These are phyloP conservation scores for Aureobasidium sp. DNA, from an alignment of 2,329 filamentous ascomycete species.

Conservation along the genomic window DNA sequence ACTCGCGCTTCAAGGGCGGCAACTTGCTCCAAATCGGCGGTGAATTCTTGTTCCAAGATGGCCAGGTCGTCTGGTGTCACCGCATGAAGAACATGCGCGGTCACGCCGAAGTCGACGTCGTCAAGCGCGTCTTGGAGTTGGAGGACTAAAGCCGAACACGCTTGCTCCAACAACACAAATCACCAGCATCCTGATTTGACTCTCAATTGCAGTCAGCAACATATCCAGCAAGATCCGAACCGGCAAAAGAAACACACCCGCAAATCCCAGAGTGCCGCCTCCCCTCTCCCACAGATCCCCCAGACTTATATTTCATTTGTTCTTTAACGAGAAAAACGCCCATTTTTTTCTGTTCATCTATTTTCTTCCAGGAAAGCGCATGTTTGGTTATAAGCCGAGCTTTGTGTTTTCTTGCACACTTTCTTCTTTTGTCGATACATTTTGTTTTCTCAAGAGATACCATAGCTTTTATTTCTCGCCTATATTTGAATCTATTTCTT, in stretches of 20 bases:
- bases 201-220: neutral
- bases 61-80: conserved; percentile 35
- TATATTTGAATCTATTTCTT: neutral
- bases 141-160: conserved; percentile 21
- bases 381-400: neutral
- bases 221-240: neutral
- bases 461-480: neutral
- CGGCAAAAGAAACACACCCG: neutral
- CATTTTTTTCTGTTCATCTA: neutral
- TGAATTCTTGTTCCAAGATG: conserved; percentile 37
- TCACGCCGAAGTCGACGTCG: conserved; percentile 31
- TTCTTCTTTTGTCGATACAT: neutral
- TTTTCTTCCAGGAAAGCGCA: neutral
- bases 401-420: neutral
- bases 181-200: neutral
- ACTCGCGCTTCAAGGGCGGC: conserved; percentile 26
- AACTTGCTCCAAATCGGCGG: conserved; percentile 35
- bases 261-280: neutral
- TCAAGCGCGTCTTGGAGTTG: conserved; percentile 32
- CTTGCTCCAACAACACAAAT: neutral
- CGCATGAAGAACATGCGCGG: conserved; percentile 34
- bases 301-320: neutral
- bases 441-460: conserved; percentile 2
- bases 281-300: neutral
- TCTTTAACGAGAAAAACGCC: conserved; percentile 6